Evolutionary conservation across 2,329 filamentous ascomycete genomes (phyloP).

Genomic region (Diplocarpon mali): DNA sequence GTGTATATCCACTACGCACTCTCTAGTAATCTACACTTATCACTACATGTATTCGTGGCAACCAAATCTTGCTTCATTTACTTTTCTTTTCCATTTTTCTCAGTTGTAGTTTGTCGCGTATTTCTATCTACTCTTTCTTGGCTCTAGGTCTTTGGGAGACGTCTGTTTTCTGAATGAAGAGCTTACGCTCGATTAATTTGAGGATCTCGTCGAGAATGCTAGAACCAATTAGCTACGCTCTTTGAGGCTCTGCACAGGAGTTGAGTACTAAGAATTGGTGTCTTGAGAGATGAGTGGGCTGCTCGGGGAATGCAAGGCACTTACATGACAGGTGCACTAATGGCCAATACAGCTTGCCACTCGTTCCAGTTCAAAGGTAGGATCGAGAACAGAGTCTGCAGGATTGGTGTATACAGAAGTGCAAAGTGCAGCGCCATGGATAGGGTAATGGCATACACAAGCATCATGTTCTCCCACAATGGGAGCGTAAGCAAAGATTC

Average conservation of each 20-base stretch:
- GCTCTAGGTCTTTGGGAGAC: conserved; percentile 16
- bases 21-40: conserved; percentile 10
- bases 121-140: conserved; percentile 24
- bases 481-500: conserved; percentile 89
- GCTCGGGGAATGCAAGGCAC: conserved; percentile 31
- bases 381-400: conserved; percentile 85
- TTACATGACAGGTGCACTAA: conserved; percentile 90
- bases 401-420: conserved; percentile 80
- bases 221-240: conserved; percentile 10
- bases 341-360: conserved; percentile 82
- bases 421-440: conserved; percentile 94
- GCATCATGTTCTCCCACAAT: conserved; percentile 97
- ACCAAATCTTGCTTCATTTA: no score
- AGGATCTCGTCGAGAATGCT: conserved; percentile 57
- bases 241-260: not conserved
- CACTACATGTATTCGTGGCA: no score
- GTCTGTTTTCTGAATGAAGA: conserved; percentile 32
- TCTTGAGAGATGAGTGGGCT: not conserved
- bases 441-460: conserved; percentile 85
- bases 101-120: conserved; percentile 5
- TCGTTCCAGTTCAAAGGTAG: conserved; percentile 74
- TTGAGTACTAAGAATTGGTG: not conserved
- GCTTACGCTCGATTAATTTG: conserved; percentile 48
- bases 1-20: conserved; percentile 11
- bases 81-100: not conserved